Conservation (phyloP, 176 grass and related monocot species). For the Avena atlantica region DNA sequence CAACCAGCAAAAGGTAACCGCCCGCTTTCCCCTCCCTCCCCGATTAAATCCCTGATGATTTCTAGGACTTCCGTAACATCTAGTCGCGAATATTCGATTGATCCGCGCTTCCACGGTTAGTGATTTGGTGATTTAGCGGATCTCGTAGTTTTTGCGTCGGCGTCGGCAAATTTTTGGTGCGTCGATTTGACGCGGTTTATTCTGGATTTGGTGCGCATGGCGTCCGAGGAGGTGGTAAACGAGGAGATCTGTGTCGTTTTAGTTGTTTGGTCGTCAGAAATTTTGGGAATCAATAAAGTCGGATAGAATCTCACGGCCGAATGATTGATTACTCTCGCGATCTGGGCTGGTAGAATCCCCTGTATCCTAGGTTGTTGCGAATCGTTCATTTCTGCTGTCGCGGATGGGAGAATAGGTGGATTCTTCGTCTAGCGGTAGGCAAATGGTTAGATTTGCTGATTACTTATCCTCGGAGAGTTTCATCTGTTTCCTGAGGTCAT, state of each 20-base stretch:
- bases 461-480: neutral
- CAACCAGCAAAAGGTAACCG: conserved; percentile 16
- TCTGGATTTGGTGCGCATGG: neutral
- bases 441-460: neutral
- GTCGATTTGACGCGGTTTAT: neutral
- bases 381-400: neutral
- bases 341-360: neutral
- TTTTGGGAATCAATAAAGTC: neutral
- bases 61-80: neutral
- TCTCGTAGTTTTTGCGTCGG: conserved; percentile 3
- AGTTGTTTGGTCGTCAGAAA: neutral
- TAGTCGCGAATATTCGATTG: neutral
- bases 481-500: no score
- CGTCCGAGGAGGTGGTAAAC: neutral
- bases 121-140: neutral
- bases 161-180: neutral
- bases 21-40: neutral
- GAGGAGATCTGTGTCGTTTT: neutral
- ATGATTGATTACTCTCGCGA: neutral
- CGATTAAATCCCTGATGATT: neutral
- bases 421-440: neutral
- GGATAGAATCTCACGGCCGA: neutral
- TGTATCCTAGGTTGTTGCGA: neutral
- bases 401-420: neutral
- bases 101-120: neutral